Base-by-base conservation (phyloP, 768 basidiomycete genomes). In the Strobilomyces confusus region DNA sequence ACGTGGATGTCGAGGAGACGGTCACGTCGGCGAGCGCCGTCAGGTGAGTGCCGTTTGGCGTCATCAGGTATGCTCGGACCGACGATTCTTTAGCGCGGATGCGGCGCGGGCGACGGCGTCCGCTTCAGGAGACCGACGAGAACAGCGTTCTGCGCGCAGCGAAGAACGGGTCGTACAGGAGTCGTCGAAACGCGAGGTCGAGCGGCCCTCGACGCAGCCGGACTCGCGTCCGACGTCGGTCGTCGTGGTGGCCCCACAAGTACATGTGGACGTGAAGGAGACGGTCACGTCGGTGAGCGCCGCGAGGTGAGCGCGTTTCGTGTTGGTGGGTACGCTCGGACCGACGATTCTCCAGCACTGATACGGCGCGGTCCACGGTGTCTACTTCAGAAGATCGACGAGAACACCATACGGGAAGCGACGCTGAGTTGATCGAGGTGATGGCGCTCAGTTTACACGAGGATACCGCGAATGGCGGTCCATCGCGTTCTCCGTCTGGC, bases 1-100 rank as follows among this genome's bases (percentile, higher is more conserved):
- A 3, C 38, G 20, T 52, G 19, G 32, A 33, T 9, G 29, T 14
- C 17, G 19, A 48, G 19, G 38, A 55, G 32, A 22, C 51, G 5
- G 20, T 4, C 9, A 30, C 38, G 19, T 14, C 34, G 1, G 32
- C 34, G 17, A 44, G 9, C 11, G 23, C 2, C 2, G 33, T 26
- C 6, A 45, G 30, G 61, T 63, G 14, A 54, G 48, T 36, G 34
- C n/a, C 11, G 2, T 20, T 8, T 19, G 43, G 13, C 40, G 5
- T 2, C 19, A 0, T 15, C n/a, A 13, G n/a, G 9, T 23, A 4
- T 2, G 3, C 25, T 0, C 5, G 9, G 14, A 44, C 48, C 20
- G 29, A 62, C 9, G 3, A 17, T 33, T 37, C 36, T 48, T 36
- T 12, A 54, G 58, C 13, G 1, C 19, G 3, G 29, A 52, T 15